These are phyloP conservation scores for Pecoramyces ruminantium DNA, from an alignment of 192 early-diverging fungal species.

Conservation along the genomic window DNA sequence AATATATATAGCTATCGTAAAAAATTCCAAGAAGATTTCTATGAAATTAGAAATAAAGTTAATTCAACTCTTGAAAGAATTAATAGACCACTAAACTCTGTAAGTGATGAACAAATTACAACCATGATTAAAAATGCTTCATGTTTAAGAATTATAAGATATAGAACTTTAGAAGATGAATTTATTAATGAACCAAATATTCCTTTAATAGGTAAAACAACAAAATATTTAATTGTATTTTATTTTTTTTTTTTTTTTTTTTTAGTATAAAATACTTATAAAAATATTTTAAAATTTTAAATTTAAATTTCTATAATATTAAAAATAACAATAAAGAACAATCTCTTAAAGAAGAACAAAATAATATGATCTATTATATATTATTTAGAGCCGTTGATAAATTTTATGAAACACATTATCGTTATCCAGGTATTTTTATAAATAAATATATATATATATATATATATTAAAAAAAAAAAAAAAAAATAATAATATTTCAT, in stretches of 20 bases:
- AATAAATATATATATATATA: too few relatives aligned
- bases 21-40: conserved; percentile 53
- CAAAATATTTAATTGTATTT: too few relatives aligned
- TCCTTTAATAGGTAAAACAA: conserved; percentile 28
- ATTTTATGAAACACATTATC: conserved; percentile 33
- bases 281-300: too few relatives aligned
- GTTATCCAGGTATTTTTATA: conserved; percentile 38
- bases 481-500: not conserved
- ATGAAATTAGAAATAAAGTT: conserved; percentile 14
- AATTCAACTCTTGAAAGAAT: conserved; percentile 21
- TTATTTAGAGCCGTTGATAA: conserved; percentile 44
- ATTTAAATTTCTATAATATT: not conserved
- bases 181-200: conserved; percentile 16
- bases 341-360: conserved; percentile 12
- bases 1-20: conserved; percentile 42
- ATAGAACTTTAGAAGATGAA: conserved; percentile 36
- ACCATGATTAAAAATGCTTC: conserved; percentile 69
- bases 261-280: too few relatives aligned
- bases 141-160: conserved; percentile 48
- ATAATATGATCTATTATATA: conserved; percentile 42
- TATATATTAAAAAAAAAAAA: not conserved
- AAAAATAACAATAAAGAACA: not conserved
- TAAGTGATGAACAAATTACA: conserved; percentile 49
- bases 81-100: conserved; percentile 24
- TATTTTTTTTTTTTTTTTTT: too few relatives aligned